Percentiles rank a stretch among this genome's conserved stretches.
Conservation (phyloP, 495 filamentous ascomycete species). For the Chaetomium fimeti region DNA sequence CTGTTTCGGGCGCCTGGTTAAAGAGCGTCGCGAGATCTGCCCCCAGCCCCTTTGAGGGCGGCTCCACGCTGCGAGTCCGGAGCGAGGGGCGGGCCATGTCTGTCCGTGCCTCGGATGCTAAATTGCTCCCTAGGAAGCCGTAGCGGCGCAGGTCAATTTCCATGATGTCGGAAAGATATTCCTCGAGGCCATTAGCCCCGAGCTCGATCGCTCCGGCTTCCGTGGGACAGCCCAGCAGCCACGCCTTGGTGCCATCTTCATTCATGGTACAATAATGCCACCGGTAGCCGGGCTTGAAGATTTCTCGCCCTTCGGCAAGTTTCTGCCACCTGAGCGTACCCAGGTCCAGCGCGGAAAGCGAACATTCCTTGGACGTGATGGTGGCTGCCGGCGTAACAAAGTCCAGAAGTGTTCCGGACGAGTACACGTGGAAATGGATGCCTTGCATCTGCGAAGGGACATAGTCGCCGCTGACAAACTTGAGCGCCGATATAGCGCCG, state of each 20-base stretch:
- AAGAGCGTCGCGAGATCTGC: conserved; percentile 82
- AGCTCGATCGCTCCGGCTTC: conserved; percentile 57
- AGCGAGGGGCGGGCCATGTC: conserved; percentile 54
- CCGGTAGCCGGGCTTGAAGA: conserved; percentile 80
- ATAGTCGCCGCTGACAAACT: conserved; percentile 83
- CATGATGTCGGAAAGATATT: conserved; percentile 90
- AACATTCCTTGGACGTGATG: conserved; percentile 79
- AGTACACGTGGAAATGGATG: conserved; percentile 91
- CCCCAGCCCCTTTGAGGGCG: conserved; percentile 67
- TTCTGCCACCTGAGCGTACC: conserved; percentile 87
- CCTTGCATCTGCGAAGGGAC: conserved; percentile 85
- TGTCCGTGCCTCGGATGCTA: conserved; percentile 57
- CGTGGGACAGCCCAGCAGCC: conserved; percentile 87
- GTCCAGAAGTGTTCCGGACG: conserved; percentile 87
- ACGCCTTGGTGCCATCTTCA: conserved; percentile 88
- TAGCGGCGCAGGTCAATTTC: conserved; percentile 83
- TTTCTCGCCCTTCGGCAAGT: conserved; percentile 86
- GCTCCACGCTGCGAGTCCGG: conserved; percentile 40
- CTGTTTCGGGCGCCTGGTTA: conserved; percentile 71
- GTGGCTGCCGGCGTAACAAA: conserved; percentile 90
- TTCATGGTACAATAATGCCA: conserved; percentile 98
- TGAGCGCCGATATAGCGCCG: conserved; percentile 83
- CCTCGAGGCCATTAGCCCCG: conserved; percentile 61
- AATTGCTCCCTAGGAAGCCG: conserved; percentile 79
- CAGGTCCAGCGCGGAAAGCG: conserved; percentile 81